These are phyloP conservation scores for peach (Prunus persica) DNA, from an alignment of 306 rosid species.

Conservation along the genomic window DNA sequence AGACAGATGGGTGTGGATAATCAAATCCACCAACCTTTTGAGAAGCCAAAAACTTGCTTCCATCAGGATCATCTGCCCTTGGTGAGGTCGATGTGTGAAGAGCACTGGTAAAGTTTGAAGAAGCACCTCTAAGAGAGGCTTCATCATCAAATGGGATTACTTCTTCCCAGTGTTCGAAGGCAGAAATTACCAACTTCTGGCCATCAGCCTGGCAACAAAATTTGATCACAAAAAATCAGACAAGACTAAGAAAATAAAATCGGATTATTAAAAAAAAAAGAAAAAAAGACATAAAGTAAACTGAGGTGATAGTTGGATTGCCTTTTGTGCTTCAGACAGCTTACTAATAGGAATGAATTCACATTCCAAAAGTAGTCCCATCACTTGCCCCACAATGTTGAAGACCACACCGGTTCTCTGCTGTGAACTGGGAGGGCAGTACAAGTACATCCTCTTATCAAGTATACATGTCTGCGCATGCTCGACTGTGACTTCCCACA, in stretches of 20 bases:
- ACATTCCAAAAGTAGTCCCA: conserved; percentile 65
- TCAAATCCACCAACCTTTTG: conserved; percentile 56
- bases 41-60: conserved; percentile 58
- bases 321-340: conserved; percentile 87
- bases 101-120: conserved; percentile 42
- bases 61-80: conserved; percentile 51
- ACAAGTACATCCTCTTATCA: conserved; percentile 44
- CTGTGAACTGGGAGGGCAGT: conserved; percentile 49
- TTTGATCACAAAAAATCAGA: conserved; percentile 27
- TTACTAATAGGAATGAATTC: conserved; percentile 59
- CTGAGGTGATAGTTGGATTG: conserved; percentile 30
- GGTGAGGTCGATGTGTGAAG: conserved; percentile 57
- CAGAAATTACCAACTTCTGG: conserved; percentile 56
- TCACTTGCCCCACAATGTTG: conserved; percentile 79
- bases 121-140: conserved; percentile 44
- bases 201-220: conserved; percentile 61
- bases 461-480: conserved; percentile 86
- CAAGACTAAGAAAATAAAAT: conserved; percentile 1
- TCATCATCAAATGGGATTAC: conserved; percentile 61
- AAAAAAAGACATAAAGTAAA: conserved; percentile 2
- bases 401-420: conserved; percentile 73
- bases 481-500: conserved; percentile 96
- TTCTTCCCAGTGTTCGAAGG: conserved; percentile 53
- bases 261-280: not conserved
- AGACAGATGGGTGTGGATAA: conserved; percentile 52